Percentiles rank a stretch among this genome's conserved stretches.
These are phyloP conservation scores for Penicillium lividum DNA, from an alignment of 495 filamentous ascomycete species.

Conservation along the genomic window DNA sequence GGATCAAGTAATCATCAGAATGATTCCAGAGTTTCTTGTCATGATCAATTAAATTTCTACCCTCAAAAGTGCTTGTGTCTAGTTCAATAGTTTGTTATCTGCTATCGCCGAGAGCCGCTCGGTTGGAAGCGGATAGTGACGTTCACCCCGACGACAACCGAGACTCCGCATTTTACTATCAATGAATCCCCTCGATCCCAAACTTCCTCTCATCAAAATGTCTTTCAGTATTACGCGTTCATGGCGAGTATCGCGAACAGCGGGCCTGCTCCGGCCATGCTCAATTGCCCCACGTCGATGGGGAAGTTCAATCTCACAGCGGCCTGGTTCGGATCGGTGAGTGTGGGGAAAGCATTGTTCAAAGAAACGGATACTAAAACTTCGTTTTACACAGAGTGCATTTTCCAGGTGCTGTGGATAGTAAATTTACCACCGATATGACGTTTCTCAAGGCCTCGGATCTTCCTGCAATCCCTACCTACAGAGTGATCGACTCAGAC, in stretches of 20 bases:
- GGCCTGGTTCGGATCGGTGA: slow-evolving; percentile 66
- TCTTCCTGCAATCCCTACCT: slow-evolving; percentile 75
- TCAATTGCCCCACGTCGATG: slow-evolving; percentile 41
- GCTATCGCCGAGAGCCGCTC: slow-evolving; percentile 7
- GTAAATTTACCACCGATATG: slow-evolving; percentile 81
- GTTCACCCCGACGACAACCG: slow-evolving; percentile 39
- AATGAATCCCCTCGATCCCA: not conserved
- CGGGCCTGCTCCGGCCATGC: slow-evolving; percentile 9
- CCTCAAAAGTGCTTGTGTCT: not conserved
- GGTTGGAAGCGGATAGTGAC: slow-evolving; percentile 29
- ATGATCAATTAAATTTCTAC: slow-evolving; percentile 19
- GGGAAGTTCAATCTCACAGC: slow-evolving; percentile 63
- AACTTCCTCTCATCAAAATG: slow-evolving; percentile 24
- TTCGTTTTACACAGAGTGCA: slow-evolving; percentile 56
- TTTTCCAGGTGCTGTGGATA: slow-evolving; percentile 95
- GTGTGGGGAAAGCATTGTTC: slow-evolving; percentile 8
- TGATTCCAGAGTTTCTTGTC: slow-evolving; percentile 20
- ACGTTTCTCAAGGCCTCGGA: slow-evolving; percentile 69
- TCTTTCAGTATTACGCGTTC: slow-evolving; percentile 10
- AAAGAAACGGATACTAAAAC: not conserved
- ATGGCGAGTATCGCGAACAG: not conserved
- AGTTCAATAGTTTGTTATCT: not conserved
- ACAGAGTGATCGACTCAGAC: slow-evolving; percentile 81
- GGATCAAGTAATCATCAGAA: slow-evolving; percentile 19
- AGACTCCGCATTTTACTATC: slow-evolving; percentile 32